Evolutionary conservation across 2,329 filamentous ascomycete species (phyloP).

Genomic region (Monosporascus sp.): DNA sequence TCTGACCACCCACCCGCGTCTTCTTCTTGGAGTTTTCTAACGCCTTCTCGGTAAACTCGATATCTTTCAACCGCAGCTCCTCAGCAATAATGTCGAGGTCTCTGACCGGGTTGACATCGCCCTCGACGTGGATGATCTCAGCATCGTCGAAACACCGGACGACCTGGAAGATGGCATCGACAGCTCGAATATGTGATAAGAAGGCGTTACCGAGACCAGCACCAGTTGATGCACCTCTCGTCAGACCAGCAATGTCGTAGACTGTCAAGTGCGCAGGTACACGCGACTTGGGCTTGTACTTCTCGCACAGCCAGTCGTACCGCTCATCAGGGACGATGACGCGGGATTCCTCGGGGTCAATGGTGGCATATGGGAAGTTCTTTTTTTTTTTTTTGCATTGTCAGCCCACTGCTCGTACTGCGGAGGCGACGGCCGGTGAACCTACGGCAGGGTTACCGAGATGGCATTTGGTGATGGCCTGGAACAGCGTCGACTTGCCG

Average conservation of each 20-base stretch:
- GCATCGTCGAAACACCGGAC: constrained; percentile 97
- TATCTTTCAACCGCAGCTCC: constrained; percentile 95
- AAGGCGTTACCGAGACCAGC: constrained; percentile 97
- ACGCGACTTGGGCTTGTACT: constrained; percentile 95
- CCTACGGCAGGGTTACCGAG: constrained; percentile 94
- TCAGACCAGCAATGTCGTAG: constrained; percentile 97
- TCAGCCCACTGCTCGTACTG: constrained; percentile 24
- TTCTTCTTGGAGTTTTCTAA: constrained; percentile 90
- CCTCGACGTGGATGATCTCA: constrained; percentile 99
- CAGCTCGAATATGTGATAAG: constrained; percentile 95
- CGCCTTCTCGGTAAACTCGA: constrained; percentile 96
- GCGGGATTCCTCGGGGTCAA: constrained; percentile 96
- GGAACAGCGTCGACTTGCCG: constrained; percentile 98
- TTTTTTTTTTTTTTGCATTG: constrained; percentile 41
- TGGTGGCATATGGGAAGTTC: constrained; percentile 99
- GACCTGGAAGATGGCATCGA: constrained; percentile 97
- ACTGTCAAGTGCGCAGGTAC: constrained; percentile 98
- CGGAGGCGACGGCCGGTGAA: constrained; percentile 29
- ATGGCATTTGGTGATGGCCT: constrained; percentile 96
- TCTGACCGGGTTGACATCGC: constrained; percentile 90
- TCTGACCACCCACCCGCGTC: constrained; percentile 89
- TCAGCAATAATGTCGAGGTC: constrained; percentile 96
- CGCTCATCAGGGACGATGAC: constrained; percentile 95
- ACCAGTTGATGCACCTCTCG: constrained; percentile 91
- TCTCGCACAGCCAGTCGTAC: constrained; percentile 90